A percentile compares a stretch with the other conserved stretches of the same genome.
phyloP scores from a whole-genome alignment of 2,329 filamentous ascomycete species.

The Scedosporium boydii region DNA sequence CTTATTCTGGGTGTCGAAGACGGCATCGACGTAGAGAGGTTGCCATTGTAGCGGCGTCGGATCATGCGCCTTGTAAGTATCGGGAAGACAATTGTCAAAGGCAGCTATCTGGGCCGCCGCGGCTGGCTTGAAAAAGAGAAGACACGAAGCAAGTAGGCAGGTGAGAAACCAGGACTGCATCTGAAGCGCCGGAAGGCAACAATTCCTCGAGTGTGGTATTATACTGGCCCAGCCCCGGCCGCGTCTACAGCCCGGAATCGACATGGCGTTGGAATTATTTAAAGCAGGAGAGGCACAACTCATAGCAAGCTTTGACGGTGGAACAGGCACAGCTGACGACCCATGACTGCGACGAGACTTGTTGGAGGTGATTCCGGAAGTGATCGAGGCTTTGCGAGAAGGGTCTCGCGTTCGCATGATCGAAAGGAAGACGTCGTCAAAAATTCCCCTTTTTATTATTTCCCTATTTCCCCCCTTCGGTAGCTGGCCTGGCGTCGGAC shows the following conservation, averaged over 20 bases:
- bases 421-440: background rate
- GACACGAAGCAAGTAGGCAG: conserved; percentile 23
- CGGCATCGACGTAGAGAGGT: conserved; percentile 64
- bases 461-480: background rate
- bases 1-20: conserved; percentile 53
- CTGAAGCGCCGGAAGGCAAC: background rate
- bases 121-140: conserved; percentile 29
- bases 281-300: background rate
- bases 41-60: conserved; percentile 67
- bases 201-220: background rate
- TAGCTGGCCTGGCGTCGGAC: background rate
- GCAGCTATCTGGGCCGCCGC: conserved; percentile 55
- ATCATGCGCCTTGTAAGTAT: conserved; percentile 44
- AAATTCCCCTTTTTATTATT: too few species aligned
- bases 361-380: background rate
- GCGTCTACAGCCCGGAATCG: background rate
- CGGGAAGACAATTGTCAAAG: conserved; percentile 75
- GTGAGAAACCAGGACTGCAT: conserved; percentile 8
- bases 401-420: conserved; percentile 3
- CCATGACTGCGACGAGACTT: background rate
- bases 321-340: background rate
- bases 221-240: background rate
- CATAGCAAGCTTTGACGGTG: background rate
- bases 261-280: background rate
- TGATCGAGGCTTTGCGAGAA: background rate